Evolutionary conservation across 2,329 filamentous ascomycete species (phyloP).

Genomic region (Fusarium tupiense): DNA sequence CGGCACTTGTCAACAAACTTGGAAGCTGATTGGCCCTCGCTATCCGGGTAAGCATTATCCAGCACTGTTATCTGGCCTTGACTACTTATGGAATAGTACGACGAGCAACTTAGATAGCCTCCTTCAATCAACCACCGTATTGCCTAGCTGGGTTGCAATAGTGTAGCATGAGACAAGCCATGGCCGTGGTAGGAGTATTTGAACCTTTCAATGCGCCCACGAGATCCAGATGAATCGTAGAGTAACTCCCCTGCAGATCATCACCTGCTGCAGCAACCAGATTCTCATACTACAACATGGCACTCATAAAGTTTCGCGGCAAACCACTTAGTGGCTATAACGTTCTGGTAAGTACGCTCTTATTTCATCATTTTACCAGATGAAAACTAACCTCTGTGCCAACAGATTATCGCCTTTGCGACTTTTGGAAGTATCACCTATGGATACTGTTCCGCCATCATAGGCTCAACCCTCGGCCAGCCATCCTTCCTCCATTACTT

Average conservation of each 20-base stretch:
- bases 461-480: background rate
- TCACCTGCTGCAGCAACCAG: background rate
- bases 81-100: background rate
- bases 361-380: too few species aligned
- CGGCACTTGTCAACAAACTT: fast-evolving
- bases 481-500: background rate
- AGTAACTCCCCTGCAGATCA: background rate
- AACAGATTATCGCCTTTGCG: background rate
- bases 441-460: background rate
- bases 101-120: background rate
- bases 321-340: background rate
- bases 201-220: background rate
- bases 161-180: background rate
- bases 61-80: background rate
- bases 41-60: background rate
- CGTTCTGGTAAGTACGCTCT: background rate
- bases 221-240: too few species aligned
- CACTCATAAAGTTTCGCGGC: background rate
- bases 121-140: background rate
- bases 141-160: background rate
- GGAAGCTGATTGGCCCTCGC: background rate
- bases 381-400: too few species aligned
- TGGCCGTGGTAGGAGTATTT: background rate
- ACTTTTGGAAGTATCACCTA: slow-evolving; percentile 1
- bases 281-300: background rate